Evolutionary conservation across 2,329 filamentous ascomycete genomes (phyloP).

Genomic region (Talaromyces sp.): DNA sequence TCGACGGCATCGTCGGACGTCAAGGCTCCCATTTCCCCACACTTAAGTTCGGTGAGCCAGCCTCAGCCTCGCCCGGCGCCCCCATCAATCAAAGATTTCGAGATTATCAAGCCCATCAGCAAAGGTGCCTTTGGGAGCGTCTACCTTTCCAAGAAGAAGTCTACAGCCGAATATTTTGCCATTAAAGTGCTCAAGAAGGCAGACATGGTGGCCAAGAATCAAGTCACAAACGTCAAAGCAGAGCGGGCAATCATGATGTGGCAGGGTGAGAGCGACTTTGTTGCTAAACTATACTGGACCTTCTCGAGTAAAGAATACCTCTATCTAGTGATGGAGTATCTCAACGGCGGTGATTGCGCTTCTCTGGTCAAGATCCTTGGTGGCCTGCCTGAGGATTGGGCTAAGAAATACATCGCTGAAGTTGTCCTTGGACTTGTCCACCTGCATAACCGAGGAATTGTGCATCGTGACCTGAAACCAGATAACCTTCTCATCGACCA

Average conservation of each 20-base stretch:
- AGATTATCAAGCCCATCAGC: conserved; percentile 99
- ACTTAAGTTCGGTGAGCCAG: conserved; percentile 70
- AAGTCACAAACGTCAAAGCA: conserved; percentile 97
- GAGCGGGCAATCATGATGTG: conserved; percentile 99
- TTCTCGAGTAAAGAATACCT: conserved; percentile 99
- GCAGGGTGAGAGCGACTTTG: conserved; percentile 98
- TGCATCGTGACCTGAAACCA: conserved; percentile 93
- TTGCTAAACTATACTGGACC: conserved; percentile 98
- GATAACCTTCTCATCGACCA: conserved; percentile 97
- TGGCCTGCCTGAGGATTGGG: conserved; percentile 93
- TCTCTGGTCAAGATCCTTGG: conserved; percentile 93
- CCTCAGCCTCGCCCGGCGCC: conserved; percentile 84
- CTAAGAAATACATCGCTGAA: conserved; percentile 93
- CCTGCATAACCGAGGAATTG: conserved; percentile 87
- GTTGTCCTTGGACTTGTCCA: conserved; percentile 97
- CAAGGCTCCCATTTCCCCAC: conserved; percentile 73
- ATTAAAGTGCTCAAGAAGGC: conserved; percentile 99
- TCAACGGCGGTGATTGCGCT: conserved; percentile 95
- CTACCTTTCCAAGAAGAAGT: conserved; percentile 97
- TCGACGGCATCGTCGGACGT: conserved; percentile 70
- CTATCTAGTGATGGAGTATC: conserved; percentile 97
- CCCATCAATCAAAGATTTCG: conserved; percentile 97
- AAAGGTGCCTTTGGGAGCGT: conserved; percentile 98
- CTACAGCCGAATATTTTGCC: conserved; percentile 95
- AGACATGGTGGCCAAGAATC: conserved; percentile 99